Percentiles rank a stretch among this genome's conserved stretches.
Conservation (phyloP, 495 filamentous ascomycete genomes). For the Ascobolus immersus region DNA sequence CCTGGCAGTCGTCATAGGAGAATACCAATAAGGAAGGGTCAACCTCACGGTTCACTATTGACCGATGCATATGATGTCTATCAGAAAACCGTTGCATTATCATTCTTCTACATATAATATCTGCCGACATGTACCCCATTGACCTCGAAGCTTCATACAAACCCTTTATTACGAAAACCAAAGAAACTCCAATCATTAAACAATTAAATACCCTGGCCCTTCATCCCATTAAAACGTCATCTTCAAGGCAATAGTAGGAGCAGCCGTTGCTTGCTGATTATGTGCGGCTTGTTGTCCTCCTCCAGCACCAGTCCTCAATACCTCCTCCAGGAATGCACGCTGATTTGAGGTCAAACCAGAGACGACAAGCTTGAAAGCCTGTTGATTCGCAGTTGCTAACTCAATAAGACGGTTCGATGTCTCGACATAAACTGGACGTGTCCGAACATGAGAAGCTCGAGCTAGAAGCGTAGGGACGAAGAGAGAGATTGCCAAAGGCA, state of each 20-base stretch:
- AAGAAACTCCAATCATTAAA: too few relatives aligned
- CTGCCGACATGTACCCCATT: too few relatives aligned
- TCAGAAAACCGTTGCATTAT: too few relatives aligned
- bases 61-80: too few relatives aligned
- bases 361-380: slow-evolving; percentile 50
- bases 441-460: slow-evolving; percentile 30
- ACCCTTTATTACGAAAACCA: too few relatives aligned
- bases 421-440: slow-evolving; percentile 30
- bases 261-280: slow-evolving; percentile 21
- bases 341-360: slow-evolving; percentile 42
- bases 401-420: slow-evolving; percentile 55
- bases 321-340: slow-evolving; percentile 55
- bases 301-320: slow-evolving; percentile 31
- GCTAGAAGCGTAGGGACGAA: slow-evolving; percentile 57
- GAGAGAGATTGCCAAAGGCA: too few relatives aligned
- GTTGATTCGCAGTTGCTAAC: slow-evolving; percentile 47
- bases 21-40: too few relatives aligned
- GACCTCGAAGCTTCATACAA: too few relatives aligned
- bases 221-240: slow-evolving; percentile 42
- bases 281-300: slow-evolving; percentile 16
- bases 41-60: too few relatives aligned
- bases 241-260: slow-evolving; percentile 77
- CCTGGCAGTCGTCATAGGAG: too few relatives aligned
- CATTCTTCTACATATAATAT: too few relatives aligned
- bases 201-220: not conserved